Evolutionary conservation across 345 rosid species (phyloP).

Genomic region (Cochlearia excelsa): DNA sequence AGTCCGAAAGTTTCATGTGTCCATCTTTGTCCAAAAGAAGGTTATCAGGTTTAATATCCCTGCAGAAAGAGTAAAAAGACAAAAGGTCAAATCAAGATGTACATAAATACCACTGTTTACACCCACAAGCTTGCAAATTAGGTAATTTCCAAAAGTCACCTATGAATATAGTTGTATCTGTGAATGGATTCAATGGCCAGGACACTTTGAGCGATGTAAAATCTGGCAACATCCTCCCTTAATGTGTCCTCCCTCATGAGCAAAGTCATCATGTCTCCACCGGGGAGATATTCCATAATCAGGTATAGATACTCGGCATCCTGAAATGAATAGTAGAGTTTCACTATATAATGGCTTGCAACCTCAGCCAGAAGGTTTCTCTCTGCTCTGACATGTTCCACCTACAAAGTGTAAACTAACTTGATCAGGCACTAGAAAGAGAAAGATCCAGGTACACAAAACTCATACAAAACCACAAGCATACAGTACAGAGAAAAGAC

Average conservation of each 20-base stretch:
- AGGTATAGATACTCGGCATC: conserved; percentile 86
- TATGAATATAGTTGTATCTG: conserved; percentile 86
- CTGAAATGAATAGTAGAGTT: conserved; percentile 93
- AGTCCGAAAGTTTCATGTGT: conserved; percentile 96
- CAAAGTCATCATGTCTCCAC: conserved; percentile 97
- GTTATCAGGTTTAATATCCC: conserved; percentile 97
- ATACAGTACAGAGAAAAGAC: background rate
- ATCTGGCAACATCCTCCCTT: conserved; percentile 74
- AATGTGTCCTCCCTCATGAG: conserved; percentile 91
- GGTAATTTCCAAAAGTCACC: conserved; percentile 46
- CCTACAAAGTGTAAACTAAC: conserved; percentile 45
- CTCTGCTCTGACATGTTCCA: conserved; percentile 98
- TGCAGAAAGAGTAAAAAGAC: conserved; percentile 34
- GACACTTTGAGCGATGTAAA: conserved; percentile 93
- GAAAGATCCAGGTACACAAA: conserved; percentile 14
- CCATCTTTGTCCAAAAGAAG: conserved; percentile 93
- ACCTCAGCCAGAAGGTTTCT: conserved; percentile 96
- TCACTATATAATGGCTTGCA: conserved; percentile 92
- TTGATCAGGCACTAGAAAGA: conserved; percentile 7
- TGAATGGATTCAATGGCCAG: conserved; percentile 96
- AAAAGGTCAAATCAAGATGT: conserved; percentile 13
- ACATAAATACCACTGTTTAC: conserved; percentile 12
- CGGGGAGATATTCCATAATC: conserved; percentile 97
- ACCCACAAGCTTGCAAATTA: conserved; percentile 21
- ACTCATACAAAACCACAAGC: conserved; percentile 7